phyloP scores from a whole-genome alignment of 148 eudicot species.

The Suaeda aralocaspica region DNA sequence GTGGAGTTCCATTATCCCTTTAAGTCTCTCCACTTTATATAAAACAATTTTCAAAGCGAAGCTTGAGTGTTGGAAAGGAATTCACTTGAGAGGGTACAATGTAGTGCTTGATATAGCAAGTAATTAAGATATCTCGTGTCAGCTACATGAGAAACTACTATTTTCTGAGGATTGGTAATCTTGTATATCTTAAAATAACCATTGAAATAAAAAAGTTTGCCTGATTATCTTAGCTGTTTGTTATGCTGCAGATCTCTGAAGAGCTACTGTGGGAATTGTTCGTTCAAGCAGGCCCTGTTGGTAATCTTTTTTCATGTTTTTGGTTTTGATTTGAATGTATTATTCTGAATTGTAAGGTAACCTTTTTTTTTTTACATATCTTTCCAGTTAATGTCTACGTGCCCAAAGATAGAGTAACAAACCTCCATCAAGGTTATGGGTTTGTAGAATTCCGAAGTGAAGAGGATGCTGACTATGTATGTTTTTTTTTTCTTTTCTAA shows the following conservation, averaged over 20 bases:
- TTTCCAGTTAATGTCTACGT: conserved; percentile 92
- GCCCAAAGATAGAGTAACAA: conserved; percentile 98
- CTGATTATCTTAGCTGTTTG: background rate
- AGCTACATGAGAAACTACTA: too few species aligned
- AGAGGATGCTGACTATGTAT: conserved; percentile 99
- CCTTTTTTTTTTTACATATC: background rate
- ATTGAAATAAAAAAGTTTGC: background rate
- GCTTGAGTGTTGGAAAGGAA: too few species aligned
- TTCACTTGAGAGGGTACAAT: too few species aligned
- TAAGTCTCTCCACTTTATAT: too few species aligned
- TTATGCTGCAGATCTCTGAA: conserved; percentile 52
- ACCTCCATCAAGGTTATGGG: conserved; percentile 98
- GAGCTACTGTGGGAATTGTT: conserved; percentile 88
- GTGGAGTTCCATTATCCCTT: too few species aligned
- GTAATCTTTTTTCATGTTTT: conserved; percentile 29
- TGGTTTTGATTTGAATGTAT: background rate
- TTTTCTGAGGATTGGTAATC: background rate
- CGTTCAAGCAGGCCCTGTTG: conserved; percentile 94
- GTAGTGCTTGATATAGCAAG: background rate
- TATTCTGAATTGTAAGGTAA: background rate
- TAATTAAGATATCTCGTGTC: background rate
- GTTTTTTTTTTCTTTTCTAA: conserved; percentile 21
- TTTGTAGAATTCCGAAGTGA: conserved; percentile 97
- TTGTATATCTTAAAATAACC: background rate
- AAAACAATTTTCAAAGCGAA: too few species aligned